phyloP scores from a whole-genome alignment of 331 rosid genomes.

The Rosa hybrid region DNA sequence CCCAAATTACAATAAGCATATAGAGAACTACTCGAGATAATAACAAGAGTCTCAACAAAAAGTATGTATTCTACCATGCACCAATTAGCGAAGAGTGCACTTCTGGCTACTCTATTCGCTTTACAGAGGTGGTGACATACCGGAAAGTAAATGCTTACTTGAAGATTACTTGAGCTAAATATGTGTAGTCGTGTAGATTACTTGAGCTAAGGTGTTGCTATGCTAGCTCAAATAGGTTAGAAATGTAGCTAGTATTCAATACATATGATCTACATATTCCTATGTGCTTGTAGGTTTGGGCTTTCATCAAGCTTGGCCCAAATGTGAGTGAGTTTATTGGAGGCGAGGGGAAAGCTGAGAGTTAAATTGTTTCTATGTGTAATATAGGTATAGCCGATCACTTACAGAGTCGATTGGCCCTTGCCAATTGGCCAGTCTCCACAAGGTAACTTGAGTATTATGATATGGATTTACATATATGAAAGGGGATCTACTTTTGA shows the following conservation, averaged over 20 bases:
- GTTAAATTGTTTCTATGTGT: background rate
- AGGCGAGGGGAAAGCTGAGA: background rate
- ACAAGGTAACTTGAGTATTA: background rate
- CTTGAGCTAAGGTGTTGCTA: no score
- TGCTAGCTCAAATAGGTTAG: background rate
- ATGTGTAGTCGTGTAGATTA: no score
- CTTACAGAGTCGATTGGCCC: background rate
- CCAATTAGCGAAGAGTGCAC: no score
- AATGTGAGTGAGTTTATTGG: background rate
- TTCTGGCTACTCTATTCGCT: no score
- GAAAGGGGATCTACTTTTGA: conserved; percentile 20
- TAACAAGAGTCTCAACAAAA: no score
- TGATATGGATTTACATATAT: background rate
- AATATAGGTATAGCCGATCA: background rate
- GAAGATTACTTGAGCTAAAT: no score
- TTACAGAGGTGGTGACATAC: no score
- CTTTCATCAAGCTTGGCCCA: background rate
- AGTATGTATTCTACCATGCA: no score
- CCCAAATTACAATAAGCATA: no score
- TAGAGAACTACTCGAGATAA: no score
- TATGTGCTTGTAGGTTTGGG: conserved; percentile 1
- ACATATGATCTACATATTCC: no score
- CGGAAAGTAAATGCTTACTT: no score
- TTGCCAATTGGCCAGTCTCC: background rate
- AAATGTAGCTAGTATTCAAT: background rate